These are phyloP conservation scores for Heliamphora exappendiculata DNA, from an alignment of 148 eudicot species.

Conservation along the genomic window DNA sequence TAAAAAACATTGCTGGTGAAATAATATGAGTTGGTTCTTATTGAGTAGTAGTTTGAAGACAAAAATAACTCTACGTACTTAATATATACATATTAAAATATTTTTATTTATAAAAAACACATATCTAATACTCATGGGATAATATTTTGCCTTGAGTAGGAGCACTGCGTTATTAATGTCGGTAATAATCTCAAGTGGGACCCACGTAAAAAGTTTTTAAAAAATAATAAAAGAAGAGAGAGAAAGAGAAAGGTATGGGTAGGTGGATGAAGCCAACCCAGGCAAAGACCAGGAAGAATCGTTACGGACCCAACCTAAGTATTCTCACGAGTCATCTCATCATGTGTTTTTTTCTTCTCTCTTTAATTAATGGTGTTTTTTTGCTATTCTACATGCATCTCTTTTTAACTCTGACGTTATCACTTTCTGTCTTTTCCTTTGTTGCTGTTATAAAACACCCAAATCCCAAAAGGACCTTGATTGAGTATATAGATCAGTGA, in stretches of 20 bases:
- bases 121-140: no score
- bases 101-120: no score
- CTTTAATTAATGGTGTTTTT: not conserved
- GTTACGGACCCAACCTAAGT: conserved; percentile 17
- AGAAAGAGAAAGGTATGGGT: conserved; percentile 17
- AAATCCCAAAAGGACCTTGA: conserved; percentile 42
- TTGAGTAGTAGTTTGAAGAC: no score
- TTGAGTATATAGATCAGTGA: conserved; percentile 25
- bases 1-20: no score
- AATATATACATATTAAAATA: no score
- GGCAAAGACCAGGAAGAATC: conserved; percentile 39
- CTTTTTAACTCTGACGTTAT: conserved; percentile 21
- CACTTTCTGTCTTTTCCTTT: conserved; percentile 41
- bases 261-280: conserved; percentile 22
- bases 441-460: conserved; percentile 51
- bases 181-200: no score
- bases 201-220: conserved; percentile 25
- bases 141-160: no score
- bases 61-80: no score
- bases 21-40: no score
- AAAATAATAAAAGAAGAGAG: conserved; percentile 21
- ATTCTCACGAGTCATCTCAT: conserved; percentile 4
- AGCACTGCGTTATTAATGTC: no score
- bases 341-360: not conserved
- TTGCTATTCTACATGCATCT: not conserved